These are phyloP conservation scores for Tricholomella constricta DNA, from an alignment of 768 basidiomycete genomes.

Conservation along the genomic window DNA sequence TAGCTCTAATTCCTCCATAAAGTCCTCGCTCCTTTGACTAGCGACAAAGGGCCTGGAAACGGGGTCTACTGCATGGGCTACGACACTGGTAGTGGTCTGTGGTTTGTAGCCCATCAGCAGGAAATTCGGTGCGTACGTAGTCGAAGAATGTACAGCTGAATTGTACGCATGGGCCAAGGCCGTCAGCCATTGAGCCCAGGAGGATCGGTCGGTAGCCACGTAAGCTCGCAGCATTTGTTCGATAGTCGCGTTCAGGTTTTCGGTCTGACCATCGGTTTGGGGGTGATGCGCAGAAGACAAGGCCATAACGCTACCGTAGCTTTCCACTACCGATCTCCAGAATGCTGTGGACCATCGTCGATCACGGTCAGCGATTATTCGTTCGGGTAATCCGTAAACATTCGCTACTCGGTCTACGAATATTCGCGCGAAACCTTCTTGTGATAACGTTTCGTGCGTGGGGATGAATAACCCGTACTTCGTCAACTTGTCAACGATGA, in stretches of 20 bases:
- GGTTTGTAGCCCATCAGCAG: too few species aligned
- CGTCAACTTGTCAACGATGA: constrained; percentile 26
- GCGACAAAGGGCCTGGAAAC: background rate
- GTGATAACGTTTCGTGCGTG: constrained; percentile 14
- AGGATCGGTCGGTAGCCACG: too few species aligned
- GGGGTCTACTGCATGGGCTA: background rate
- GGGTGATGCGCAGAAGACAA: constrained; percentile 35
- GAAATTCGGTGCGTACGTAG: background rate
- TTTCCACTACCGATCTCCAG: constrained; percentile 24
- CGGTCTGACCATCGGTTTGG: too few species aligned
- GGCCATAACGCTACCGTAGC: constrained; percentile 18
- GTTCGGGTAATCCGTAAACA: constrained; percentile 22
- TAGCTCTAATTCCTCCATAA: background rate
- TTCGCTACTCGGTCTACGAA: constrained; percentile 24
- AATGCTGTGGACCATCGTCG: constrained; percentile 24
- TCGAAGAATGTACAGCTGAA: background rate
- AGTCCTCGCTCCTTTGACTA: background rate
- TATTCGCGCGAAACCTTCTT: constrained; percentile 22
- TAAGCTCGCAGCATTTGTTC: too few species aligned
- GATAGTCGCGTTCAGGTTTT: constrained; percentile 29
- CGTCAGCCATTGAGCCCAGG: too few species aligned
- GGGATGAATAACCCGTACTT: constrained; percentile 23
- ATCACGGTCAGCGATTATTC: constrained; percentile 22
- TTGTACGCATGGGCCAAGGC: too few species aligned
- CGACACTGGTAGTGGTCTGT: too few species aligned